Percentiles rank a stretch among this genome's conserved stretches.
Conservation (phyloP, 1,284 basidiomycete species). For the Microstroma glucosiphilum region DNA sequence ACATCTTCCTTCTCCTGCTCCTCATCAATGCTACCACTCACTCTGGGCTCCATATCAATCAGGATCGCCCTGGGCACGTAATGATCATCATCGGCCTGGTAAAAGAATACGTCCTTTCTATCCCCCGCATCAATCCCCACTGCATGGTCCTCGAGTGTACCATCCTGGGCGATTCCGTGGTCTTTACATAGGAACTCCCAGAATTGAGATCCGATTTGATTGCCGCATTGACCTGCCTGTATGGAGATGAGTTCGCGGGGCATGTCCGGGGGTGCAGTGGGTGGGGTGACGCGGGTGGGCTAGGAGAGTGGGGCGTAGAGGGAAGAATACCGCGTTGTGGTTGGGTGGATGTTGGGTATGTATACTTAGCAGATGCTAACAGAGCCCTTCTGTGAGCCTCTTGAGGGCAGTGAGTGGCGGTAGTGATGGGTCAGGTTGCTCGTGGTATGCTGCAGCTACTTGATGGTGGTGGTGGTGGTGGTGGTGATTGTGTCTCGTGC, state of each 20-base stretch:
- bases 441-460: too few species aligned
- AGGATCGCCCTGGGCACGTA: conserved; percentile 96
- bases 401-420: too few species aligned
- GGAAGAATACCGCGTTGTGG: too few species aligned
- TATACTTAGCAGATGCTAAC: too few species aligned
- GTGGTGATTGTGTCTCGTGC: too few species aligned
- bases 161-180: conserved; percentile 47
- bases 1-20: too few species aligned
- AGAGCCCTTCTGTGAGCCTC: too few species aligned
- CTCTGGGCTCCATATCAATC: conserved; percentile 94
- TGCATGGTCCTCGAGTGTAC: conserved; percentile 47
- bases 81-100: conserved; percentile 98
- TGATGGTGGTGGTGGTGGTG: too few species aligned
- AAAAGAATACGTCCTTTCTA: conserved; percentile 99
- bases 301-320: too few species aligned
- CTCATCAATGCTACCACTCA: too few species aligned
- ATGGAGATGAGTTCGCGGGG: conserved; percentile 47
- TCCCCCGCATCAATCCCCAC: conserved; percentile 56
- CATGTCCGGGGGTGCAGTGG: not conserved
- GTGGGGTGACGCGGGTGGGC: not conserved
- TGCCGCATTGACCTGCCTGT: conserved; percentile 50
- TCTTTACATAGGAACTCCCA: conserved; percentile 50
- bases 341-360: too few species aligned
- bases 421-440: too few species aligned
- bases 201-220: conserved; percentile 50